Conservation (phyloP, 306 rosid genomes). For the Phaseolus lunatus region DNA sequence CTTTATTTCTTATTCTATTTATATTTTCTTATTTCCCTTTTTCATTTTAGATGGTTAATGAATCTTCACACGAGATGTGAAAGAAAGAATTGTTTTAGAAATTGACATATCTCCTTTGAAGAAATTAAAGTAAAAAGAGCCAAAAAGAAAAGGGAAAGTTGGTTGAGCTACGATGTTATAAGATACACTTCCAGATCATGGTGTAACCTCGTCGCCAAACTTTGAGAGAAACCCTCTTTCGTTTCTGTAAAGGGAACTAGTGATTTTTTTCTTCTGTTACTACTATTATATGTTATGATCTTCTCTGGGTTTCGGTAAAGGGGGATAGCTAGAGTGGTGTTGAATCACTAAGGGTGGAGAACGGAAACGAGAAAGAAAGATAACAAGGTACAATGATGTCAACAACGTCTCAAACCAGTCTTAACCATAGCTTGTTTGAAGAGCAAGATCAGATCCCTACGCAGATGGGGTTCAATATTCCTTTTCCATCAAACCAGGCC, state of each 20-base stretch:
- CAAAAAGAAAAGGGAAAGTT: slow-evolving; percentile 53
- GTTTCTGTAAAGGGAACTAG: not conserved
- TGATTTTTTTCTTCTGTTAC: slow-evolving; percentile 49
- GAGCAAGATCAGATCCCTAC: slow-evolving; percentile 60
- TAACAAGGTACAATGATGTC: slow-evolving; percentile 53
- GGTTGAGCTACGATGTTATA: slow-evolving; percentile 26
- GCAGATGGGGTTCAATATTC: slow-evolving; percentile 67
- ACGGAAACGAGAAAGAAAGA: not conserved
- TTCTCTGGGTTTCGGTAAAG: slow-evolving; percentile 23
- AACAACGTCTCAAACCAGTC: slow-evolving; percentile 55
- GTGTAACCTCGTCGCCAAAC: slow-evolving; percentile 15
- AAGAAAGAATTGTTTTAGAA: not conserved
- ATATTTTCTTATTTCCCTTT: not conserved
- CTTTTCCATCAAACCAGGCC: slow-evolving; percentile 64
- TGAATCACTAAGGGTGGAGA: slow-evolving; percentile 2
- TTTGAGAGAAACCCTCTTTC: slow-evolving; percentile 37
- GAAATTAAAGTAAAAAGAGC: slow-evolving; percentile 20
- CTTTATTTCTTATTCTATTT: slow-evolving; percentile 2
- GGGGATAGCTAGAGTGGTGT: slow-evolving; percentile 20
- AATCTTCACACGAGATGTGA: not conserved
- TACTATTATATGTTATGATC: not conserved
- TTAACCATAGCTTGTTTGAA: slow-evolving; percentile 66
- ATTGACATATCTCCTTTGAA: slow-evolving; percentile 3
- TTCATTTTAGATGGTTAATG: slow-evolving; percentile 4
- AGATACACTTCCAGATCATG: slow-evolving; percentile 27